phyloP scores from a whole-genome alignment of 805 yeast species.

The Lipomyces sp. region DNA sequence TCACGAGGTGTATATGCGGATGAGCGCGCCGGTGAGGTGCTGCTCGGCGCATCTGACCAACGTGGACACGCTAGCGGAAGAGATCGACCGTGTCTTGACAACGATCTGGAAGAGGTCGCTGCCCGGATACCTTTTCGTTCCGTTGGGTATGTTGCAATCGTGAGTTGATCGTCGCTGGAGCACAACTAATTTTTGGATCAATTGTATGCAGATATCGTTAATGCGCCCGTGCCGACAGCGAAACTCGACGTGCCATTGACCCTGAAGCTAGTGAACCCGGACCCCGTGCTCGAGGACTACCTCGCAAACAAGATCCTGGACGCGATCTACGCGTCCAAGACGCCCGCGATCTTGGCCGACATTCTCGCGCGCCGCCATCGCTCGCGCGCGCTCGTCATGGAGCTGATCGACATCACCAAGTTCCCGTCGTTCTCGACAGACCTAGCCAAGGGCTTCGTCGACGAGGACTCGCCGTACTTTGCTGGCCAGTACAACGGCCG shows the following conservation, averaged over 20 bases:
- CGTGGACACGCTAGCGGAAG: slow-evolving; percentile 48
- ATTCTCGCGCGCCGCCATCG: slow-evolving; percentile 62
- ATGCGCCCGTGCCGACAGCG: slow-evolving; percentile 32
- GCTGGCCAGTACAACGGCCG: slow-evolving; percentile 72
- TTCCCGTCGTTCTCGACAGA: slow-evolving; percentile 57
- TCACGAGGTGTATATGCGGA: slow-evolving; percentile 61
- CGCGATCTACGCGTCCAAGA: slow-evolving; percentile 50
- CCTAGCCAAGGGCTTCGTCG: slow-evolving; percentile 68
- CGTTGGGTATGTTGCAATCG: slow-evolving; percentile 62
- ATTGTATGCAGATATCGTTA: slow-evolving; percentile 26
- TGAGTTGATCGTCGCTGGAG: no score
- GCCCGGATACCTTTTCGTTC: slow-evolving; percentile 82
- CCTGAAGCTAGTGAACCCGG: slow-evolving; percentile 35
- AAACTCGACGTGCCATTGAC: slow-evolving; percentile 40
- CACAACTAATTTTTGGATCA: no score
- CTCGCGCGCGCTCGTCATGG: slow-evolving; percentile 45
- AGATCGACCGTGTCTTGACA: slow-evolving; percentile 65
- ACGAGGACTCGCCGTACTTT: slow-evolving; percentile 63
- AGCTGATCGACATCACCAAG: slow-evolving; percentile 48
- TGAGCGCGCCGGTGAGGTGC: slow-evolving; percentile 58
- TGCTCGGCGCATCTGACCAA: slow-evolving; percentile 50
- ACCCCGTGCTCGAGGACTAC: slow-evolving; percentile 35
- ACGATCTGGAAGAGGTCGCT: slow-evolving; percentile 55
- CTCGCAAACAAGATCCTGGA: slow-evolving; percentile 48
- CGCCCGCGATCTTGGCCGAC: slow-evolving; percentile 71